Conservation (phyloP, 1,139 yeast species). For the Blastobotrys illinoisensis region DNA sequence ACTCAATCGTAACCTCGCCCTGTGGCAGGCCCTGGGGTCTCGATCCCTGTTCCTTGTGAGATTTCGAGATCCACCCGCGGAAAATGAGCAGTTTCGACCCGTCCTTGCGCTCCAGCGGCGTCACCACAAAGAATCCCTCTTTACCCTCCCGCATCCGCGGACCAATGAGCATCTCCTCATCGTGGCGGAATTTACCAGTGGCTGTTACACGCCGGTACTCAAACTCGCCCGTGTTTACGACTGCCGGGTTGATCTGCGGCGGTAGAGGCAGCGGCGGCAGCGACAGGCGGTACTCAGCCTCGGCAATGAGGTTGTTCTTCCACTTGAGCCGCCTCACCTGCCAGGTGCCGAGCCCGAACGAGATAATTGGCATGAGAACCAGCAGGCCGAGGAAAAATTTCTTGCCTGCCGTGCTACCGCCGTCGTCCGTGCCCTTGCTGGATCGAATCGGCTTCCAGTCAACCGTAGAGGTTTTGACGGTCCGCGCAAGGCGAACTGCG, state of each 20-base stretch:
- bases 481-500: not conserved
- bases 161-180: constrained; percentile 86
- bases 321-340: constrained; percentile 79
- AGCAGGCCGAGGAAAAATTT: constrained; percentile 34
- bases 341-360: constrained; percentile 91
- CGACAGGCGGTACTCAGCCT: constrained; percentile 75
- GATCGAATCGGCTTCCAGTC: constrained; percentile 81
- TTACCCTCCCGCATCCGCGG: constrained; percentile 75
- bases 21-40: constrained; percentile 58
- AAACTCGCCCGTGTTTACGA: constrained; percentile 54
- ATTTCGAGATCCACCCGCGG: constrained; percentile 88
- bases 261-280: constrained; percentile 72
- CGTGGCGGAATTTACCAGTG: constrained; percentile 75
- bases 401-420: constrained; percentile 34
- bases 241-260: constrained; percentile 31
- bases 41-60: constrained; percentile 57
- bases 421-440: constrained; percentile 42
- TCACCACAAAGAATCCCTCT: constrained; percentile 72
- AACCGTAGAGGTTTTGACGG: constrained; percentile 52
- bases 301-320: constrained; percentile 82
- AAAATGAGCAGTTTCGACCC: constrained; percentile 73
- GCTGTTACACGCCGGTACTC: constrained; percentile 74
- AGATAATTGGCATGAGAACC: constrained; percentile 78
- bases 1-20: constrained; percentile 68
- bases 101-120: constrained; percentile 72